Evolutionary conservation across 352 stramenopile genomes (phyloP).

Genomic region (Phytophthora fragariaefolia): DNA sequence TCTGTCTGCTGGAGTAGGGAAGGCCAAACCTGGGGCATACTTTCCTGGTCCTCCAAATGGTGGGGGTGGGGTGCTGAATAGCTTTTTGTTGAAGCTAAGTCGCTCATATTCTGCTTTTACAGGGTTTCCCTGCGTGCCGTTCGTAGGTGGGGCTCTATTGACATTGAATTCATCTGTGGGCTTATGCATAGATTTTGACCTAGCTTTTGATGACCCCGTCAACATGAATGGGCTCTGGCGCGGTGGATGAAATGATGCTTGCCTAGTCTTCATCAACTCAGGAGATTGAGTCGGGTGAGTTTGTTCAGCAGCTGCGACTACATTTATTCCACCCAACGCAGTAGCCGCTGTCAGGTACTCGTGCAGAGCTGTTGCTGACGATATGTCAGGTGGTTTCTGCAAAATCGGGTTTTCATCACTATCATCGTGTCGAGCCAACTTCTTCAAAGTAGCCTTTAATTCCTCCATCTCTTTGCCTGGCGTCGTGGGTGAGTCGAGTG

Average conservation of each 20-base stretch:
- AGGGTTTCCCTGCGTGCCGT: background rate
- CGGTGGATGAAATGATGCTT: constrained; percentile 35
- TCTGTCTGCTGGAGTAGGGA: constrained; percentile 21
- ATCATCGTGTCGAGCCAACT: constrained; percentile 52
- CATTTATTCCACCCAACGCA: constrained; percentile 16
- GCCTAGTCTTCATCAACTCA: constrained; percentile 17
- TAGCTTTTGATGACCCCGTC: constrained; percentile 7
- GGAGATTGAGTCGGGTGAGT: constrained; percentile 33
- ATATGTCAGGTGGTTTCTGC: constrained; percentile 14
- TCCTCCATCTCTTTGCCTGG: constrained; percentile 69
- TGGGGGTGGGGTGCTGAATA: constrained; percentile 33
- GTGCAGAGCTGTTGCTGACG: constrained; percentile 18
- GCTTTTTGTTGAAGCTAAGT: constrained; percentile 40
- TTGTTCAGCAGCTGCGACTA: constrained; percentile 24
- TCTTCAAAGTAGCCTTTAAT: constrained; percentile 75
- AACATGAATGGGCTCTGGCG: constrained; percentile 13
- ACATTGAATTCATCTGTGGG: background rate
- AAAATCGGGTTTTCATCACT: constrained; percentile 7
- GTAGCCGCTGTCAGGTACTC: constrained; percentile 43
- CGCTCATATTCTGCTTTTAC: constrained; percentile 1
- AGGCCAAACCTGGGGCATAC: constrained; percentile 7
- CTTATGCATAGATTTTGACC: constrained; percentile 32
- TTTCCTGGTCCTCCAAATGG: constrained; percentile 1
- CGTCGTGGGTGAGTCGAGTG: constrained; percentile 38
- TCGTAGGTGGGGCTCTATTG: background rate